Conservation (phyloP, 164 flowering plant genomes). For the Stephania yunnanensis region DNA sequence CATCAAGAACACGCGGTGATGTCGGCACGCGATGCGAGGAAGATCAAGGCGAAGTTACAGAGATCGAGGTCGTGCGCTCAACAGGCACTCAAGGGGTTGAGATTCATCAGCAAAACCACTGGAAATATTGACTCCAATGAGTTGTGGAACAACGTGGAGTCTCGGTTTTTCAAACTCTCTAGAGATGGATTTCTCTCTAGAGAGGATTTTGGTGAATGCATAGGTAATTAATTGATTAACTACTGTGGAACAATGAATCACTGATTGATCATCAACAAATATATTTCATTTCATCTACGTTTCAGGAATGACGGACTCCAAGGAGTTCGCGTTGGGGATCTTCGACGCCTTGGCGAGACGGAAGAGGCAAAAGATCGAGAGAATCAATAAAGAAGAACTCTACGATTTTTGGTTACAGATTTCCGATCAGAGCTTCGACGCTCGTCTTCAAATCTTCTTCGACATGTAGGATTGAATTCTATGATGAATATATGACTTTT, state of each 20-base stretch:
- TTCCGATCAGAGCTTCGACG: slow-evolving; percentile 90
- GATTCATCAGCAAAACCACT: slow-evolving; percentile 72
- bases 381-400: slow-evolving; percentile 71
- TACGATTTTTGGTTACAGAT: slow-evolving; percentile 84
- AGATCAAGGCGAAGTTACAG: slow-evolving; percentile 41
- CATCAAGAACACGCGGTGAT: slow-evolving; percentile 19
- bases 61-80: slow-evolving; percentile 65
- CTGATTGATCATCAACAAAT: not conserved
- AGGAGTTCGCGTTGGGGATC: slow-evolving; percentile 82
- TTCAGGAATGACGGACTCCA: slow-evolving; percentile 92
- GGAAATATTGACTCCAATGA: slow-evolving; percentile 26
- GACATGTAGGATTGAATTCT: slow-evolving; percentile 50
- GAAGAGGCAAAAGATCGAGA: slow-evolving; percentile 38
- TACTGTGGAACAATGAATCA: too few species aligned
- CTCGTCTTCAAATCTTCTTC: slow-evolving; percentile 93
- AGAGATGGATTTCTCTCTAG: slow-evolving; percentile 59
- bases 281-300: not conserved
- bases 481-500: too few species aligned
- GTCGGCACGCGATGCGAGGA: slow-evolving; percentile 53
- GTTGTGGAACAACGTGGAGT: slow-evolving; percentile 65
- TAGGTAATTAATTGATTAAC: slow-evolving; percentile 48
- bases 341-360: slow-evolving; percentile 84
- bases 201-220: slow-evolving; percentile 84
- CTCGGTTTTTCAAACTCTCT: slow-evolving; percentile 52
- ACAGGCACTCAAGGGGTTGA: slow-evolving; percentile 64